Evolutionary conservation across 2,329 filamentous ascomycete species (phyloP), one percentile per base, ranked within the genome.

Genomic region (Sclerotinia sclerotiorum): DNA sequence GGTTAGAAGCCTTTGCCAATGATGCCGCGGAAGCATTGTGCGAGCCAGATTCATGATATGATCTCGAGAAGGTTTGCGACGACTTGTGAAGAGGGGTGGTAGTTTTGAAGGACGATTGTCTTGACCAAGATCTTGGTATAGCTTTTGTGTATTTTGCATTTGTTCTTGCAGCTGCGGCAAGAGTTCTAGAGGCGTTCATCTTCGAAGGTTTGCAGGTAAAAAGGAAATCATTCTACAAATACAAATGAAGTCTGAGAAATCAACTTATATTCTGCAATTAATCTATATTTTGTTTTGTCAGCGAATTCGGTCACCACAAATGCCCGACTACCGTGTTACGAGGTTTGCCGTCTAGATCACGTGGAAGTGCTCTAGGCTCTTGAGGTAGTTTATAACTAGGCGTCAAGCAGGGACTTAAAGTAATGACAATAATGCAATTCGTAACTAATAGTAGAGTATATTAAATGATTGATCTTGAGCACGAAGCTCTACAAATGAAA

Each of bases 1-100:
- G 92, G 77, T 97, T 97, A 5, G 91, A 92, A 1, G 87, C 84
- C 57, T 75, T 73, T 69, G 73, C 72, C 8, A 69, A 35, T 21
- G 68, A 71, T 29, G 72, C 58, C 27, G 70, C 57, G 58, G 64
- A 55, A 27, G 69, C 70, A 42, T 72, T 73, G 61, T 69, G 69
- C n/a, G 63, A 13, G 15, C 54, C 60, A 56, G 76, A 70, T 7
- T 56, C 68, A 60, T 77, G 76, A 27, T 76, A 72, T 48, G 35
- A 57, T 66, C 73, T 62, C 5, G 67, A 54, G 8, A 64, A 68
- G 72, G 72, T 67, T 54, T 52, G 60, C 24, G 54, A 49, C 32
- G 44, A 49, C 11, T 51, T 61, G 48, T 54, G 46, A 66, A 58
- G 60, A 51, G 68, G 54, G 54, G 64, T 58, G 39, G 69, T 21